Evolutionary conservation across 805 yeast species (phyloP), one percentile per base, ranked within the genome.

Genomic region (Wickerhamiella vanderwaltii): DNA sequence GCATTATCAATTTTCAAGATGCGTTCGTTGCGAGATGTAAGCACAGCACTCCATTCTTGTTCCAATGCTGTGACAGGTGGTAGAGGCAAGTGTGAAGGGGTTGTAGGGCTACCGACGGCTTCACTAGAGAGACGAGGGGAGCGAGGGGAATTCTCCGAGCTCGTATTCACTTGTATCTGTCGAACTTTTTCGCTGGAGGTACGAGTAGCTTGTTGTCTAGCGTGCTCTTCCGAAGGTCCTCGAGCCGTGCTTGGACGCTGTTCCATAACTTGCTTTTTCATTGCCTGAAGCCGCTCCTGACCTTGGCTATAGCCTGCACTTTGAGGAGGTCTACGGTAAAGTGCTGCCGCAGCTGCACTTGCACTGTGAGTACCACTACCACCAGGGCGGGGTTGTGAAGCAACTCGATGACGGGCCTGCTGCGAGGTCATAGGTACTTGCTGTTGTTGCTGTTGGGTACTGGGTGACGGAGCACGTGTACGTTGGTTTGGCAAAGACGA

Each of bases 61-160:
- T 73, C 79, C 2, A 68, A 48, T 9, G 66, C 54, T 1, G 69
- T 58, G n/a, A 62, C 48, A 1, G 75, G 72, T 6, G 68, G 62
- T 2, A 29, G 39, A 3, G 53, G 53, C 26, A 23, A 7, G 4
- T 9, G 18, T 19, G 26, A 3, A 19, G 36, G 36, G 9, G 36
- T 17, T 12, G 26, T 20, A n/a, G 25, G 26, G 3, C 18, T 20
- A 6, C 36, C 36, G 9, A 18, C 4, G 13, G 12, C 13, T n/a
- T 20, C 24, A 6, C 26, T n/a, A 3, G 25, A 17, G 9, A 23
- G 7, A 7, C 26, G 7, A 5, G 36, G 36, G 3, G 36, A 33
- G 12, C 36, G 25, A 11, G 36, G n/a, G 26, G 26, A 7, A 23
- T 7, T 23, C 7, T 7, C 26, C 7, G 11, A 11, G 11, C 26